Evolutionary conservation across 768 basidiomycete genomes (phyloP).

Genomic region (Hebeloma cylindrosporum): DNA sequence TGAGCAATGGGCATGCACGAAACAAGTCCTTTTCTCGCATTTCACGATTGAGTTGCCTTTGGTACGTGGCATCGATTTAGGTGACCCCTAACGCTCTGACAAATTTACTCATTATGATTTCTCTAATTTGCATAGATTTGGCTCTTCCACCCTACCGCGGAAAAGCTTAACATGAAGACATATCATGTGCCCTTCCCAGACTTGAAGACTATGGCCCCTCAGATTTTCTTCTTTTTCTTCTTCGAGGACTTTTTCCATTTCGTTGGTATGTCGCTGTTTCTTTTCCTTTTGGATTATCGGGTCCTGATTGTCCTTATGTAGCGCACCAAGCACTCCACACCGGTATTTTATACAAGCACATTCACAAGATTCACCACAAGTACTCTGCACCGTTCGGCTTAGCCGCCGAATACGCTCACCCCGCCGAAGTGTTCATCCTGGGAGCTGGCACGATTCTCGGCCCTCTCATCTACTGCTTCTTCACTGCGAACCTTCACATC

Average conservation of each 20-base stretch:
- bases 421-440: constrained; percentile 92
- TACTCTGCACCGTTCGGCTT: constrained; percentile 97
- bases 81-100: background rate
- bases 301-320: constrained; percentile 24
- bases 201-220: constrained; percentile 65
- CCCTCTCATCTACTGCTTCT: constrained; percentile 82
- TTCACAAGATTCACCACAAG: constrained; percentile 98
- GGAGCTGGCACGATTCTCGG: constrained; percentile 89
- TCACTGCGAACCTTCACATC: constrained; percentile 80
- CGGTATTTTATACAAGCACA: constrained; percentile 82
- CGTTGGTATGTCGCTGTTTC: constrained; percentile 49
- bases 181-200: constrained; percentile 92
- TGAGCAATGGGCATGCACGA: constrained; percentile 96
- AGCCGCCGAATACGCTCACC: constrained; percentile 97
- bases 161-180: constrained; percentile 85
- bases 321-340: constrained; percentile 91
- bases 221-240: constrained; percentile 87
- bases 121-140: constrained; percentile 58
- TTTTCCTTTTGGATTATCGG: constrained; percentile 1
- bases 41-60: constrained; percentile 93
- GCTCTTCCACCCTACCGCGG: constrained; percentile 90
- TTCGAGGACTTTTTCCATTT: constrained; percentile 98
- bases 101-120: background rate
- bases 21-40: constrained; percentile 90
- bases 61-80: constrained; percentile 44